These are phyloP conservation scores for Nannochloropsis gaditana DNA, from an alignment of 108 stramenopile species.

Conservation along the genomic window DNA sequence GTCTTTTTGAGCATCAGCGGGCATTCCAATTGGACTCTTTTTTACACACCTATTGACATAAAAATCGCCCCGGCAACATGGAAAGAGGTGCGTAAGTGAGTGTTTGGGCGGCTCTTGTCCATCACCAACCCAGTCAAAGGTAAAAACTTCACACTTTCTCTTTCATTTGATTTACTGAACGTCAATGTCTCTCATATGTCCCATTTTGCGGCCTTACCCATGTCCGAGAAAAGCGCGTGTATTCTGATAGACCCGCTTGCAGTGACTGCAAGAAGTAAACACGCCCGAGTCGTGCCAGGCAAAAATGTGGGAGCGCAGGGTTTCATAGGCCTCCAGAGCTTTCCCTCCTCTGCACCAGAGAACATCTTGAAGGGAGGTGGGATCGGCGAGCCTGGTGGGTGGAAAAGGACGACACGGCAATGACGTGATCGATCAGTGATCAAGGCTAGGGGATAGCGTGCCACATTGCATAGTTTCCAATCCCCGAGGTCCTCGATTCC, in stretches of 20 bases:
- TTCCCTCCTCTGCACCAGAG: neutral
- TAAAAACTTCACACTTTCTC: too few relatives aligned
- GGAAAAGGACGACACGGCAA: neutral
- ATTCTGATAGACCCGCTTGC: neutral
- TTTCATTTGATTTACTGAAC: too few relatives aligned
- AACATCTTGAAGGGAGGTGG: neutral
- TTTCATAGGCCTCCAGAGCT: neutral
- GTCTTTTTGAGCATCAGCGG: neutral
- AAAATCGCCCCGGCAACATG: too few relatives aligned
- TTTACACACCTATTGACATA: neutral
- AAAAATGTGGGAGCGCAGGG: neutral
- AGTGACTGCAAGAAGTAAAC: neutral
- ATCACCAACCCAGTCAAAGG: too few relatives aligned
- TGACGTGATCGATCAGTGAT: neutral
- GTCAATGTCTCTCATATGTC: too few relatives aligned
- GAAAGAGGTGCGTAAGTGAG: too few relatives aligned
- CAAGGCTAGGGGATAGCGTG: too few relatives aligned
- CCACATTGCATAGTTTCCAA: neutral
- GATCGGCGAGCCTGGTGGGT: neutral
- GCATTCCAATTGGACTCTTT: neutral
- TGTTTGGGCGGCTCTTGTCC: too few relatives aligned
- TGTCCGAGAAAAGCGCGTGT: neutral
- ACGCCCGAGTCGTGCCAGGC: neutral
- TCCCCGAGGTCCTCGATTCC: neutral
- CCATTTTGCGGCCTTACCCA: neutral